Evolutionary conservation across 169 alveolate genomes (phyloP), one percentile per base, ranked within the genome.

Genomic region (Ichthyophthirius multifiliis): DNA sequence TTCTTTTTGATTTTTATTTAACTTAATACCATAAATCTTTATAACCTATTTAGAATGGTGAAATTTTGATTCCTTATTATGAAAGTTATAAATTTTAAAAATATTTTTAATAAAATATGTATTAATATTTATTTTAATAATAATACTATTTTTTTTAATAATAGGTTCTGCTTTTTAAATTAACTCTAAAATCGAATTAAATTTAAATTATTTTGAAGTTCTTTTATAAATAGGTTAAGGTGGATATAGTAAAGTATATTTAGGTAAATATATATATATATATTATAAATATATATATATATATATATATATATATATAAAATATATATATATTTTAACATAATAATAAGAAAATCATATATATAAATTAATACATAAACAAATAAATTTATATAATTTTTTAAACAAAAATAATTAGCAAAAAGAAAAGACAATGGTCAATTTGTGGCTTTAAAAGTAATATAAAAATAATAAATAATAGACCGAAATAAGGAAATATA

Each of bases 161-260:
- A n/a, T n/a, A n/a, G n/a, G n/a, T n/a, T n/a, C n/a, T n/a, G n/a
- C n/a, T n/a, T n/a, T n/a, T n/a, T n/a, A n/a, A n/a, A n/a, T n/a
- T n/a, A n/a, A n/a, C n/a, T n/a, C n/a, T n/a, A n/a, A n/a, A n/a
- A n/a, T n/a, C n/a, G n/a, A n/a, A n/a, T n/a, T n/a, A n/a, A n/a
- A n/a, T n/a, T n/a, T n/a, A n/a, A 71, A 74, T 43, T 44, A 71
- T 45, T 74, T 74, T 45, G 37, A 74, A 74, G 46, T 74, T 3
- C 30, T 74, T 2, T 44, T 44, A 45, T 44, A 78, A 39, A 35
- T 78, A 12, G 84, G 76, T 7, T 55, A 65, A 30, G 84, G 84
- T 16, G 84, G 84, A 43, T 78, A 64, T 35, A 63, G 78, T 13
- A 78, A 63, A 32, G 84, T 78, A 4, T 78, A 78, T 78, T 34